Conservation (phyloP, 352 stramenopile species). For the Globisporangium paroecandrum region DNA sequence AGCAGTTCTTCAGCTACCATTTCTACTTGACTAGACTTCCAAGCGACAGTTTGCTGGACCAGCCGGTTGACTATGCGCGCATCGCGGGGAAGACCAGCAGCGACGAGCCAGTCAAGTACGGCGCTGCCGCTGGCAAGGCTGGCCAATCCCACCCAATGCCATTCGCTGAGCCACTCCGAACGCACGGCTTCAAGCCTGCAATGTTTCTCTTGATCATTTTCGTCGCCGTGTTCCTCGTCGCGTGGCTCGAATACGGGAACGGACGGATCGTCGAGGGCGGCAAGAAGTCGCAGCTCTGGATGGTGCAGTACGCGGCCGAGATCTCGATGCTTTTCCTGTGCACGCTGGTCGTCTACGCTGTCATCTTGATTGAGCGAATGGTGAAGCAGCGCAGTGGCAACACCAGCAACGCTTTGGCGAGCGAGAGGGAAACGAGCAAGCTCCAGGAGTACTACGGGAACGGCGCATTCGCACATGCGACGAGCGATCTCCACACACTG, state of each 20-base stretch:
- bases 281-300: constrained; percentile 31
- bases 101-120: neutral
- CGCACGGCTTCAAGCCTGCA: neutral
- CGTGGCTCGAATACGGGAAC: constrained; percentile 24
- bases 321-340: constrained; percentile 23
- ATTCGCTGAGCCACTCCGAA: constrained; percentile 26
- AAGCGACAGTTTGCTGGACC: constrained; percentile 15
- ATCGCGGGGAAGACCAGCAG: neutral
- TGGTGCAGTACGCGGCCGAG: constrained; percentile 27
- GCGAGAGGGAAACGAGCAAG: neutral
- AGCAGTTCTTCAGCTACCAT: constrained; percentile 20
- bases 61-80: constrained; percentile 11
- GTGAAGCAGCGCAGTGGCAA: constrained; percentile 5
- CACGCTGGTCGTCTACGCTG: constrained; percentile 7
- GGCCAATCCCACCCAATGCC: neutral
- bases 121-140: neutral
- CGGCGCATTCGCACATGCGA: neutral
- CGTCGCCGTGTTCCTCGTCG: constrained; percentile 19
- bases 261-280: constrained; percentile 23
- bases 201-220: constrained; percentile 22
- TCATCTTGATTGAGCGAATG: constrained; percentile 6
- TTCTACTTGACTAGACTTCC: constrained; percentile 26
- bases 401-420: neutral
- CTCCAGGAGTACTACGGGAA: neutral
- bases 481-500: constrained; percentile 21